Evolutionary conservation across 2,329 filamentous ascomycete genomes (phyloP), one percentile per base, ranked within the genome.

Genomic region (Macrophomina pseudophaseolina): DNA sequence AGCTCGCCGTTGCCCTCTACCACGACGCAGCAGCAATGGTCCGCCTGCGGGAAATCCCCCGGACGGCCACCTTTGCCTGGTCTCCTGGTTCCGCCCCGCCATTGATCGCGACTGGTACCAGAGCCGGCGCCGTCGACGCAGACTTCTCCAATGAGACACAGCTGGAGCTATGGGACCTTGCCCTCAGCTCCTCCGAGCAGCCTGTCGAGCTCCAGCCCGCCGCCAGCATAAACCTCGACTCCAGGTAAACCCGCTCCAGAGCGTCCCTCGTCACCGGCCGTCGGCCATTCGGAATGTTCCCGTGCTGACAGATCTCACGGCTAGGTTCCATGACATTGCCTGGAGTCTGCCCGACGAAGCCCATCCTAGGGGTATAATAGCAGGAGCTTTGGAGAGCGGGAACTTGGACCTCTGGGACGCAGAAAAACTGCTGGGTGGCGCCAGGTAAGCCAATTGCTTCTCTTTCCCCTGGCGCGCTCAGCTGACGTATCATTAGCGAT

Each of bases 131-230:
- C 73, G 93, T 99, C 49, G 93, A 97, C 80, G 94, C 92, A 73
- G 94, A 98, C 80, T 99, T 99, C 81, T 98, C 95, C 33, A 95
- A 95, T 79, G 94, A 98, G 79, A 97, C 93, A 70, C 94, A 94
- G 82, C 84, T 99, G 67, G 95, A 99, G 83, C 85, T 99, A 68
- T 99, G 95, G 95, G 93, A 98, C 80, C 85, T 99, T 71, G 90
- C 88, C 75, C 85, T 98, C 71, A 92, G 96, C 79, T 88, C 89
- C 79, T 81, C 88, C 69, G 86, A 91, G 68, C 89, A 91, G 75
- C 89, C 89, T 65, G 84, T 92, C 64, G 95, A 98, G 82, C 88
- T 97, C 66, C 90, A 94, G 79, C 93, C 95, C 68, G 83, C 93
- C 75, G 91, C 89, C 69, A 94, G 90, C 80, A 88, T 98, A 75